These are phyloP conservation scores for Ormosia semicastrata DNA, from an alignment of 306 rosid genomes.

Conservation along the genomic window DNA sequence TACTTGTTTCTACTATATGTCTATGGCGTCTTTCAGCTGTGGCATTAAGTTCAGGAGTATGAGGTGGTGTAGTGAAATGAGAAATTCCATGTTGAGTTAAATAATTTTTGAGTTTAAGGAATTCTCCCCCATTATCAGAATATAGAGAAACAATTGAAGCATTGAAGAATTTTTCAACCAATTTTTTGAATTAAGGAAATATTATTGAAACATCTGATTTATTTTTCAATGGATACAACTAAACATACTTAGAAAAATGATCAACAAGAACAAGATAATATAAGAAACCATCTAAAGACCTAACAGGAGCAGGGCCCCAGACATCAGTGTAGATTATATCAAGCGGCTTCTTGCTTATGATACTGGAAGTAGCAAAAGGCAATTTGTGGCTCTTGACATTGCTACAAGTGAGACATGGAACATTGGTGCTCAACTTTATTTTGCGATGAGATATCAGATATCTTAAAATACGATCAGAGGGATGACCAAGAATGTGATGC, in stretches of 20 bases:
- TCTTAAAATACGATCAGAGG: neutral
- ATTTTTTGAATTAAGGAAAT: neutral
- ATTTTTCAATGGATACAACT: too few relatives aligned
- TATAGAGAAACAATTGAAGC: neutral
- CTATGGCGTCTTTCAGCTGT: neutral
- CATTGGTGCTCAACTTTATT: too few relatives aligned
- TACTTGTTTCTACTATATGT: too few relatives aligned
- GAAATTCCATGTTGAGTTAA: neutral
- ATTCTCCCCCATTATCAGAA: neutral
- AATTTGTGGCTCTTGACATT: neutral
- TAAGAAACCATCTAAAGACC: neutral
- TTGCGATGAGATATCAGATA: neutral
- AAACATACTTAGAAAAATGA: too few relatives aligned
- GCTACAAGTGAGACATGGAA: neutral
- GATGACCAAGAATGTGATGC: neutral
- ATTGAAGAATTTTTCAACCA: neutral
- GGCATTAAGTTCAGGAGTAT: neutral
- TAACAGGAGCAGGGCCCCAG: neutral
- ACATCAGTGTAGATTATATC: neutral
- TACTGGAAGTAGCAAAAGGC: neutral
- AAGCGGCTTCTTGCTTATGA: neutral
- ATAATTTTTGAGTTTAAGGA: neutral
- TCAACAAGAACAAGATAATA: too few relatives aligned
- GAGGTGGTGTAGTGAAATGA: neutral
- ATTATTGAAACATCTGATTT: too few relatives aligned